Evolutionary conservation across 768 basidiomycete genomes (phyloP).

Genomic region (Lactarius sanguifluus): DNA sequence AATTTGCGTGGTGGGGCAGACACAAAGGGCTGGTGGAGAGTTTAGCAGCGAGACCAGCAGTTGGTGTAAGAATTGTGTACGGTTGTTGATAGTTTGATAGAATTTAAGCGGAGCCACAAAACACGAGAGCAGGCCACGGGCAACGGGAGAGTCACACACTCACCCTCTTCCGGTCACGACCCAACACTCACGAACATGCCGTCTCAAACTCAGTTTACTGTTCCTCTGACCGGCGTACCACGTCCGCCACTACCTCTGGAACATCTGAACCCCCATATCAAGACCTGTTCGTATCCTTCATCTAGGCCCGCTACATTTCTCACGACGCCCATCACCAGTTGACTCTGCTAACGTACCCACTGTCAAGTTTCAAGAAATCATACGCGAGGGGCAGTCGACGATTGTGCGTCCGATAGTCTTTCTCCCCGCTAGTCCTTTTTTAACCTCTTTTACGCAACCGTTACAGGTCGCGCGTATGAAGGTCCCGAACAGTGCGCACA

Average conservation of each 20-base stretch:
- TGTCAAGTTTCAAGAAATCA: conserved; percentile 91
- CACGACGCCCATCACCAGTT: conserved; percentile 33
- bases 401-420: conserved; percentile 51
- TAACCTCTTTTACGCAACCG: conserved; percentile 25
- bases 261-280: conserved; percentile 33
- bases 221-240: conserved; percentile 23
- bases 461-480: conserved; percentile 82
- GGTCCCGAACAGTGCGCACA: conserved; percentile 64
- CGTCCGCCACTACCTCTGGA: conserved; percentile 30
- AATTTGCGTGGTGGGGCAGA: conserved; percentile 74
- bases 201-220: conserved; percentile 24
- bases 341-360: conserved; percentile 53
- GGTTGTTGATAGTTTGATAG: conserved; percentile 5
- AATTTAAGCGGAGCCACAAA: conserved; percentile 22
- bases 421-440: conserved; percentile 14
- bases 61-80: conserved; percentile 37
- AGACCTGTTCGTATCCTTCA: conserved; percentile 32
- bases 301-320: conserved; percentile 21
- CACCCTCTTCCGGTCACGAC: conserved; percentile 10
- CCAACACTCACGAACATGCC: conserved; percentile 24
- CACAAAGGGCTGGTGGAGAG: conserved; percentile 71
- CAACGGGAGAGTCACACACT: conserved; percentile 6
- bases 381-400: conserved; percentile 83
- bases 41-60: conserved; percentile 64
- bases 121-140: conserved; percentile 18